phyloP scores from a whole-genome alignment of 192 early-diverging fungal genomes.

The Entomortierella parvispora region DNA sequence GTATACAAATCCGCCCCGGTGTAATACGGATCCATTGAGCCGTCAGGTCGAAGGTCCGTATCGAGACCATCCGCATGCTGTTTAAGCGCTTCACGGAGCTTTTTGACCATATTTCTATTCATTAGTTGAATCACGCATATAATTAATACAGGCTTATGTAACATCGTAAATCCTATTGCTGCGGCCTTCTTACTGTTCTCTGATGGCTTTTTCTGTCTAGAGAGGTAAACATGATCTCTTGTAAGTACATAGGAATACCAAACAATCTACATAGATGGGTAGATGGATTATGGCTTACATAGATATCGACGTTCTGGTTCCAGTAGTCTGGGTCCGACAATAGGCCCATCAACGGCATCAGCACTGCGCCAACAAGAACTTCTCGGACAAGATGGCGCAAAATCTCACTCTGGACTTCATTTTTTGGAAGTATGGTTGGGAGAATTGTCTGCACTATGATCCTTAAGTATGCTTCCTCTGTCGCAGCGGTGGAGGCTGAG shows the following conservation, averaged over 20 bases:
- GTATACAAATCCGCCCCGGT: conserved; percentile 51
- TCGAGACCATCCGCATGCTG: conserved; percentile 67
- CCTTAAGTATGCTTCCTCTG: conserved; percentile 73
- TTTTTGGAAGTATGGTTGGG: conserved; percentile 69
- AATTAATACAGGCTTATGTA: not conserved
- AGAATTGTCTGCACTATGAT: conserved; percentile 67
- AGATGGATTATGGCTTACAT: conserved; percentile 56
- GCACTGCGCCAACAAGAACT: conserved; percentile 72
- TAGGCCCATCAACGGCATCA: conserved; percentile 74
- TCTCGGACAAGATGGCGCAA: conserved; percentile 79
- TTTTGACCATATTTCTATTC: conserved; percentile 73
- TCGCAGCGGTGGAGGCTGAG: conserved; percentile 49
- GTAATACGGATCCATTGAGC: conserved; percentile 12
- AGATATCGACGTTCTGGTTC: conserved; percentile 82
- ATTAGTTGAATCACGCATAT: too few relatives aligned
- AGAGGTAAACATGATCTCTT: not conserved
- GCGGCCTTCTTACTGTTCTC: conserved; percentile 60
- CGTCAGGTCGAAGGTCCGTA: conserved; percentile 9
- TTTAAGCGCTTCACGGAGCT: conserved; percentile 74
- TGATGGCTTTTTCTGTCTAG: conserved; percentile 59
- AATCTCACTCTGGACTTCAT: conserved; percentile 65
- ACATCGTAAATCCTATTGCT: not conserved
- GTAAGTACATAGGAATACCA: too few relatives aligned
- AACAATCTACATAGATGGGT: too few relatives aligned
- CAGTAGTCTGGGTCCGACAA: conserved; percentile 88